Base-by-base conservation (phyloP, 345 rosid species). In the Stellera chamaejasme region DNA sequence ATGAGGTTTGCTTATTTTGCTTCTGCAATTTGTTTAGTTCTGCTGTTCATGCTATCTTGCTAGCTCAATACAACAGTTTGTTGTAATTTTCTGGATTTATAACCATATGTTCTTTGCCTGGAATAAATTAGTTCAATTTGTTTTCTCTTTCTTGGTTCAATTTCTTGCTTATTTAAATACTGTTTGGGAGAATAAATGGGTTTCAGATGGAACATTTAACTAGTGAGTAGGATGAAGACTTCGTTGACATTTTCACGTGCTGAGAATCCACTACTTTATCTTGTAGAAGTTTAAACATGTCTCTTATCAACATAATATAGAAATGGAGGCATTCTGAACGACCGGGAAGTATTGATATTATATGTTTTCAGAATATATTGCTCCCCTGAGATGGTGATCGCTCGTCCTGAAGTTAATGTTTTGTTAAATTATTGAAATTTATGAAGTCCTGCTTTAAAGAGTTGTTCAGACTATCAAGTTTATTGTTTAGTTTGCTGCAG, bases 1-100 rank as follows among this genome's bases (percentile, higher is more conserved):
- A 50, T 72, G 70, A 68, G 63, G 50, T 66, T 55, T 10, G 19
- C 39, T 44, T 53, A 11, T 42, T 3, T 13, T 53, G 19, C 42
- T 5, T 50, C 27, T 42, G 56, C 41, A 28, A 45, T 55, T 50
- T 36, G 47, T 48, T 2, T 48, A 0, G 39, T 32, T 32, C 39
- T 32, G 39, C 39, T 32, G 39, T 32, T 32, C 5, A 32, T 32
- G 39, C 39, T 32, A 3, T 32, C 39, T 3, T 32, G 3, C 5
- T 32, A 32, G 39, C 39, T 32, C 39, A 32, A 32, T 3, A 32
- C 39, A 32, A 32, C 39, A 32, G 39, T 32, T 32, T 32, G 3
- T 19, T 39, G 14, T 55, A 23, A 0, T 48, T 16, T 55, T 16
- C 19, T 23, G 26, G 16, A 43, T 61, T n/a, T 19, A 42, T 27